Evolutionary conservation across 306 rosid genomes (phyloP), one percentile per base, ranked within the genome.

Genomic region (Styphnolobium japonicum): DNA sequence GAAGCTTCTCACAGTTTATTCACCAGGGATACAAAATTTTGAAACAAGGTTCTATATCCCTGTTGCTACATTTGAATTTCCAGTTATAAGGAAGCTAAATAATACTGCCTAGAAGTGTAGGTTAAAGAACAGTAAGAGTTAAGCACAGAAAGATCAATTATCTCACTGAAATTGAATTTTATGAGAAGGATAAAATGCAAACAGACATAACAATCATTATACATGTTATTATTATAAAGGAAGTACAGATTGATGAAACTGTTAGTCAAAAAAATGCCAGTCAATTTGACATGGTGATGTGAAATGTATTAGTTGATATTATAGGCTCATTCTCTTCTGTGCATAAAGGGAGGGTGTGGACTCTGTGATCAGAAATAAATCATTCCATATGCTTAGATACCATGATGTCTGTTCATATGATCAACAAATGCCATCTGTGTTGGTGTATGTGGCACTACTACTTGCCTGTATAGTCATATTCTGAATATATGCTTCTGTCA

Each of bases 401-500:
- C 43, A 71, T 45, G 42, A 43, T 11, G 16, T 57, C 43, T 51
- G 22, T 33, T 69, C 67, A 72, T 9, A 64, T 43, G 2, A 53
- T 27, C 4, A 73, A 25, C 0, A 21, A 73, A 71, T 25, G 37
- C 10, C 80, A 55, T 37, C 22, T 39, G 52, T 46, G 60, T 49
- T 10, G 15, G n/a, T 57, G 71, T 67, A 46, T 67, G 25, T 58
- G 73, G 77, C 57, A 78, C 56, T 64, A 19, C 71, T 46, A 67
- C 16, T 16, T 72, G 48, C 18, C 51, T 56, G 31, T 5, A 72
- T 39, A 79, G 71, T 46, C 51, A 27, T 55, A 22, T 33, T 69
- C 71, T 56, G 67, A 73, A 18, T 27, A 37, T 55, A 39, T 37
- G 53, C 71, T 34, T 64, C 29, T 14, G 71, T 45, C 46, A 45